phyloP scores from a whole-genome alignment of 345 rosid genomes.

The Eucalyptus curtisii region DNA sequence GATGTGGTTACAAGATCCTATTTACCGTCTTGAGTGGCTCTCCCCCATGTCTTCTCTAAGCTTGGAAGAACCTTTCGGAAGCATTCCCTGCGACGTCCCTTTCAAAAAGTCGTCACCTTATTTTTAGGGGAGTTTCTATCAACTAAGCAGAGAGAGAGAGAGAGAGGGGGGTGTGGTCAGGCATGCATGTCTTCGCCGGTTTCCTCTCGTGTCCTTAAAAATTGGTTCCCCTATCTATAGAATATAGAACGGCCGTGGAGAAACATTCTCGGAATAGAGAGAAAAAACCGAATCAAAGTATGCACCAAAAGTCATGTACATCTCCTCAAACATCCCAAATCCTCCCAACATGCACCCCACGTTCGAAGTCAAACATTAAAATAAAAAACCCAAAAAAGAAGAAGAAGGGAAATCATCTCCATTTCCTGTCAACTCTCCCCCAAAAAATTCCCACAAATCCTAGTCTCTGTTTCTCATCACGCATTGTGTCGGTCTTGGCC shows the following conservation, averaged over 20 bases:
- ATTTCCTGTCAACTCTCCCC: neutral
- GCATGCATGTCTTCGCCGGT: conserved; percentile 1
- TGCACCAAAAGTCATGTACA: neutral
- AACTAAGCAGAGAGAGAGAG: neutral
- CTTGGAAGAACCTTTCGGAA: neutral
- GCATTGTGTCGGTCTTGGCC: neutral
- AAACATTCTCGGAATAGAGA: neutral
- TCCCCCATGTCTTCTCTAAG: neutral
- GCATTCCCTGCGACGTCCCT: neutral
- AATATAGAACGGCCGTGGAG: neutral
- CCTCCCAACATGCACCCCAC: neutral
- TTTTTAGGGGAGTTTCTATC: neutral
- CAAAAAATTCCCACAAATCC: neutral
- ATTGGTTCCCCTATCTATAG: neutral
- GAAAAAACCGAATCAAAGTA: neutral
- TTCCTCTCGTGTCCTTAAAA: neutral
- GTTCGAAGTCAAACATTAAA: neutral
- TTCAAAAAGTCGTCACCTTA: neutral
- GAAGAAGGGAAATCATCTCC: neutral
- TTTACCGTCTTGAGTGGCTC: neutral
- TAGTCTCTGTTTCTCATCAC: neutral
- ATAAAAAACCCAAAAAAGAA: neutral
- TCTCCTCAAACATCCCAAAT: neutral
- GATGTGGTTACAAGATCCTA: neutral
- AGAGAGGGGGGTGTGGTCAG: neutral